phyloP scores from a whole-genome alignment of 2,329 filamentous ascomycete genomes.

The Dactylellina haptotyla region DNA sequence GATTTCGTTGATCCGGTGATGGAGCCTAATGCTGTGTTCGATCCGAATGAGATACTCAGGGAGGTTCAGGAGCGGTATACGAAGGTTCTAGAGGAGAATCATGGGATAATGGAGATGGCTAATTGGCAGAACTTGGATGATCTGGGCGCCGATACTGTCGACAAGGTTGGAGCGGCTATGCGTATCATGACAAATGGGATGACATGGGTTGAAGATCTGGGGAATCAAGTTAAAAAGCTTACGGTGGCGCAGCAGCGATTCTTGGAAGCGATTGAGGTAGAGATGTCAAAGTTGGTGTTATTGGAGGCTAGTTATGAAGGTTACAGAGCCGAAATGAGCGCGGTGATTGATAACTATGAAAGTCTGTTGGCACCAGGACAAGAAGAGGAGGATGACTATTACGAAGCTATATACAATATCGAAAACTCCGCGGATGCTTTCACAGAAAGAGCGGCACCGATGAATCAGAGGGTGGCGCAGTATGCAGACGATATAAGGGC shows the following conservation, averaged over 20 bases:
- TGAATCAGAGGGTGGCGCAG: neutral
- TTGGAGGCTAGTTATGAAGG: neutral
- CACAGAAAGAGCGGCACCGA: neutral
- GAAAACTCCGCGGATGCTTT: neutral
- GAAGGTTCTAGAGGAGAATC: neutral
- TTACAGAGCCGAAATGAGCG: neutral
- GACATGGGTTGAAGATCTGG: constrained; percentile 2
- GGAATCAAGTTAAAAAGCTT: neutral
- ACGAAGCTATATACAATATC: neutral
- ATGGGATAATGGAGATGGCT: neutral
- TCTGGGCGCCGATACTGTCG: neutral
- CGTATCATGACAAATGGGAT: neutral
- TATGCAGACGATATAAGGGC: neutral
- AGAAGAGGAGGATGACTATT: neutral
- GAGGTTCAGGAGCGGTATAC: neutral
- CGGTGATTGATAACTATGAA: neutral
- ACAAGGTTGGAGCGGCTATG: neutral
- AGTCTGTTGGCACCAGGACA: neutral
- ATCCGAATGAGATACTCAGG: neutral
- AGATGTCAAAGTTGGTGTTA: neutral
- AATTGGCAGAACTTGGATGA: neutral
- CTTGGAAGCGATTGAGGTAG: neutral
- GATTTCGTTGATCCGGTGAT: neutral
- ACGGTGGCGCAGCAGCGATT: neutral
- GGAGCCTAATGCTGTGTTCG: neutral